Percentiles rank a stretch among this genome's conserved stretches.
phyloP scores from a whole-genome alignment of 1,284 basidiomycete genomes.

The Irpex sp. region DNA sequence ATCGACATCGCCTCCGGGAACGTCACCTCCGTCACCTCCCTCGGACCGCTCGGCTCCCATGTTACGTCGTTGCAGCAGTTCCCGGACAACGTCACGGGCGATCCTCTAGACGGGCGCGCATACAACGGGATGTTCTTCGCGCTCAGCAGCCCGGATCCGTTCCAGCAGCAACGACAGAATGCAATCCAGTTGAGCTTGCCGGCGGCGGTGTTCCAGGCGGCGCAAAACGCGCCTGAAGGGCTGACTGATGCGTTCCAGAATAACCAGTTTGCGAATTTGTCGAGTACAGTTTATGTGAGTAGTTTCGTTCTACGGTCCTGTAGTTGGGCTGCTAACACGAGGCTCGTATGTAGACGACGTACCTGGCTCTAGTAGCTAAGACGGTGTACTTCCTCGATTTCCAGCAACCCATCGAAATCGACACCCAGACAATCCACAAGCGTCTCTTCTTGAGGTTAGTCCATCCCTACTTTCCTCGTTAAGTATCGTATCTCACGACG shows the following conservation, averaged over 20 bases:
- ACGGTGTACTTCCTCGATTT: slow-evolving; percentile 44
- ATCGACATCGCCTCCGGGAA: slow-evolving; percentile 21
- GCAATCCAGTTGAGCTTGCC: slow-evolving; percentile 46
- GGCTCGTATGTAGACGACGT: slow-evolving; percentile 32
- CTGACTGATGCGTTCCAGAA: slow-evolving; percentile 35
- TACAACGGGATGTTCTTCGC: slow-evolving; percentile 50
- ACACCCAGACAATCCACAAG: slow-evolving; percentile 39
- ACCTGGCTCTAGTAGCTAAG: slow-evolving; percentile 47
- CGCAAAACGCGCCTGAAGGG: slow-evolving; percentile 33
- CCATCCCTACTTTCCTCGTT: background rate
- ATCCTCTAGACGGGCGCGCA: slow-evolving; percentile 39
- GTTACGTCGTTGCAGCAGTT: slow-evolving; percentile 25
- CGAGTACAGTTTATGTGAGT: slow-evolving; percentile 46
- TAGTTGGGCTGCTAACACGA: no score
- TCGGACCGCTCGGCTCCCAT: slow-evolving; percentile 32
- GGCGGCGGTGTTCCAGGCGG: slow-evolving; percentile 46
- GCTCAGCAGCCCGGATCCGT: slow-evolving; percentile 36
- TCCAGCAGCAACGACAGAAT: slow-evolving; percentile 29
- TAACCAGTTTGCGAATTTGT: slow-evolving; percentile 34
- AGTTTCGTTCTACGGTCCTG: background rate
- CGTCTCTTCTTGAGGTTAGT: slow-evolving; percentile 45
- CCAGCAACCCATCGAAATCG: slow-evolving; percentile 31
- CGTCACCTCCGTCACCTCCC: slow-evolving; percentile 36
- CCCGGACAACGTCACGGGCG: slow-evolving; percentile 40
- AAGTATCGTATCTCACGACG: background rate